phyloP scores from a whole-genome alignment of 495 filamentous ascomycete genomes.

The Evansstolkia leycettana region DNA sequence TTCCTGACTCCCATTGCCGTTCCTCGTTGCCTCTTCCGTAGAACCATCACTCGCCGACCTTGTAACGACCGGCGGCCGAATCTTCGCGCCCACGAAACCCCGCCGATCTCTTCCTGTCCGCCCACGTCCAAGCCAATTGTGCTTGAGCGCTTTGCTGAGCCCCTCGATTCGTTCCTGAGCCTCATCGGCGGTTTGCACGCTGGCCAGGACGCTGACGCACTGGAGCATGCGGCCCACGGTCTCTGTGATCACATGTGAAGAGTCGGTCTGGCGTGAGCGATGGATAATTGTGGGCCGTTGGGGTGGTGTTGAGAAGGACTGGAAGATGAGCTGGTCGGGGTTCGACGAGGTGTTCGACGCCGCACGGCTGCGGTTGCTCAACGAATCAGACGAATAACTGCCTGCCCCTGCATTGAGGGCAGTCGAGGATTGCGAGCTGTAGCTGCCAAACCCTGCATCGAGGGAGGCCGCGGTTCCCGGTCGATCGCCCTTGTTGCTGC shows the following conservation, averaged over 20 bases:
- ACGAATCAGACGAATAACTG: constrained; percentile 36
- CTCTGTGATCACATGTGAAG: constrained; percentile 75
- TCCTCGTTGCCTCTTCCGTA: constrained; percentile 4
- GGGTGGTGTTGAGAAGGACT: constrained; percentile 40
- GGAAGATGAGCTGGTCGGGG: constrained; percentile 35
- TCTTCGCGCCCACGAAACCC: constrained; percentile 70
- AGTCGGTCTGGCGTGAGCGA: constrained; percentile 36
- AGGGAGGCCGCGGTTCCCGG: constrained; percentile 61
- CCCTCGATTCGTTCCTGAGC: constrained; percentile 69
- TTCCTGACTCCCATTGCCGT: constrained; percentile 9
- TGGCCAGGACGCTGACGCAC: constrained; percentile 81
- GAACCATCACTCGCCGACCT: constrained; percentile 12
- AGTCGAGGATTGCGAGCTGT: constrained; percentile 62
- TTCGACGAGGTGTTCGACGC: constrained; percentile 76
- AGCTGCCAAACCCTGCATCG: constrained; percentile 57
- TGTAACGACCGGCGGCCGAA: constrained; percentile 27
- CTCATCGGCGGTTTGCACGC: constrained; percentile 60
- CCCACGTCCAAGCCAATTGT: constrained; percentile 91
- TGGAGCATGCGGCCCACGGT: constrained; percentile 94
- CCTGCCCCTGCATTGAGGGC: constrained; percentile 46
- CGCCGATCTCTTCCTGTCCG: constrained; percentile 79
- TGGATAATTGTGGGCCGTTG: constrained; percentile 31
- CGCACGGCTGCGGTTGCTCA: constrained; percentile 50
- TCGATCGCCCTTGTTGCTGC: constrained; percentile 31
- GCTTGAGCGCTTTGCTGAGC: constrained; percentile 72